Base-by-base conservation (phyloP, 2,329 filamentous ascomycete species). In the Myriosclerotinia duriaeana region DNA sequence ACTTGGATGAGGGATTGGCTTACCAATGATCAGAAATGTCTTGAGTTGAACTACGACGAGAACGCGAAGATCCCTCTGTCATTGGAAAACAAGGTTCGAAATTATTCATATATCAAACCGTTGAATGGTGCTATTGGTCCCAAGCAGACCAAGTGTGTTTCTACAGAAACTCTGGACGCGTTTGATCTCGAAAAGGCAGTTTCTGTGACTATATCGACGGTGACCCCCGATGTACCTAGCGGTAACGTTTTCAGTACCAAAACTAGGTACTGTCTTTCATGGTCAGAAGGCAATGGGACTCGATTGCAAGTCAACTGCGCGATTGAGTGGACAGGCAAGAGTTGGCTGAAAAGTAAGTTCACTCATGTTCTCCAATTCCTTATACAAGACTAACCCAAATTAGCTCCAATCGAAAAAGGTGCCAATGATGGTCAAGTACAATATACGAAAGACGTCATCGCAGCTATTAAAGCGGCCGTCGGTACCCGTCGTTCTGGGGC, bases 281-380 rank as follows among this genome's bases (percentile, higher is more conserved):
- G 95, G 95, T 93, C 89, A 5, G 88, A 95, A 61, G 89, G 88
- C 69, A 97, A 97, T 74, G 82, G 87, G 50, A 99, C 96, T 1
- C 86, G 93, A 38, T 80, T 99, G 40, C 87, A 95, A 69, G 89
- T 94, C 80, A 97, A 89, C 71, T 97, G 92, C 77, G 89, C 88
- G 2, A 91, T 97, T 53, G 96, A 99, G 75, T 99, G 96, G 96
- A 89, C 89, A 4, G 93, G 93, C 73, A 99, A 98, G 83, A 97
- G 93, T 80, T 99, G 95, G 95, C 81, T 99, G 55, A 97, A 95
- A 81, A 92, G 93, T 96, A 81, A 76, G 82, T 69, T 46, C 20
- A 22, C 58, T 38, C 58, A 65, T 30, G 8, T 8, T n/a, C 5
- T 52, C 14, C 20, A 30, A 26, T 44, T 11, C 8, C 4, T 12